Percentiles rank a stretch among this genome's conserved stretches.
These are phyloP conservation scores for Allium fistulosum DNA, from an alignment of 106 monocot species.

Conservation along the genomic window DNA sequence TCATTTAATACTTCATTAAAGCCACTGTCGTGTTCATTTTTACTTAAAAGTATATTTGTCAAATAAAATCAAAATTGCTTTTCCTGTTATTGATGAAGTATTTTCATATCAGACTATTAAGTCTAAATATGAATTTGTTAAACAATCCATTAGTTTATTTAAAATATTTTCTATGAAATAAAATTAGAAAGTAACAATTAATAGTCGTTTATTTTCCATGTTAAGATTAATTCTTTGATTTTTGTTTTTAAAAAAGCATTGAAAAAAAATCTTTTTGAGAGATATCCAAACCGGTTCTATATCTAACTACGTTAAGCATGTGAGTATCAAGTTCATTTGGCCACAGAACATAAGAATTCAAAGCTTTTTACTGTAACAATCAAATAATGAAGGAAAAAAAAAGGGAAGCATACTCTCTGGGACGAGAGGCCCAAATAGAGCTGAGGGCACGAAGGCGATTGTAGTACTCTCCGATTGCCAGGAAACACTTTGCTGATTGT, in stretches of 20 bases:
- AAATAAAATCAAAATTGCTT: neutral
- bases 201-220: too few species aligned
- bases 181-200: too few species aligned
- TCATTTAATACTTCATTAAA: neutral
- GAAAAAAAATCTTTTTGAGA: too few species aligned
- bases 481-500: constrained; percentile 45
- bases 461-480: constrained; percentile 48
- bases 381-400: too few species aligned
- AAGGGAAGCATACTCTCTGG: constrained; percentile 47
- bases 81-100: too few species aligned
- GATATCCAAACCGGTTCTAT: too few species aligned
- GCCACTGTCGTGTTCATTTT: constrained; percentile 1
- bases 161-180: too few species aligned
- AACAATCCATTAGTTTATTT: neutral
- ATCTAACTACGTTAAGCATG: too few species aligned
- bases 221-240: too few species aligned
- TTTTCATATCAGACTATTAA: neutral
- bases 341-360: too few species aligned
- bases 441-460: constrained; percentile 54
- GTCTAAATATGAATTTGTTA: neutral
- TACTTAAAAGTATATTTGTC: neutral
- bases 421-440: constrained; percentile 51
- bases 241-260: too few species aligned
- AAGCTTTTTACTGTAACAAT: neutral
- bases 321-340: too few species aligned